Base-by-base conservation (phyloP, 1,284 basidiomycete species). In the Rhodotorula sp. region DNA sequence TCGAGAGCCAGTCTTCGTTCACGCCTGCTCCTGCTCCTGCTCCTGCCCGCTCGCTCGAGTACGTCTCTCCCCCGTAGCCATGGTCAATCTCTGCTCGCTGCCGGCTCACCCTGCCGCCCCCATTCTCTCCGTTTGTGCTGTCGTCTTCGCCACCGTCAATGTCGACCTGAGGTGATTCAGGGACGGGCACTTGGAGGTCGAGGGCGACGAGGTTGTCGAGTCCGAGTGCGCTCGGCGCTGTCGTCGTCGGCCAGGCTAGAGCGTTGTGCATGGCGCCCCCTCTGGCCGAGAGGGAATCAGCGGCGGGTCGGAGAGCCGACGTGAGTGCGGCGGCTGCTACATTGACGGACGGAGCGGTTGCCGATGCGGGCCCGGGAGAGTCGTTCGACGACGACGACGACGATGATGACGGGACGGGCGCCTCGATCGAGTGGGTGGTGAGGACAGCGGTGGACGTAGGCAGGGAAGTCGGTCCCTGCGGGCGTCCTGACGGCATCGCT, bases 61-160 rank as follows among this genome's bases (percentile, higher is more conserved):
- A n/a, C 4, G 66, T 69, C n/a, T 75, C 71, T 7, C 71, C 73
- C 14, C 68, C 64, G 70, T 72, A 72, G 4, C 71, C 73, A 46
- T 58, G 62, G 60, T 75, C 73, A 53, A 70, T 58, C 5, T 64
- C 57, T 22, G 53, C 49, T 22, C 60, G 44, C 22, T 48, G 56
- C 26, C 29, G 42, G 37, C 42, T 55, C 29, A 58, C 49, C 59
- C 46, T 68, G 37, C 55, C 37, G 44, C 30, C n/a, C 49, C 58
- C 62, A 33, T 6, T 15, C 20, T n/a, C 44, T 8, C 56, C 56
- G 30, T 15, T 54, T 4, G 30, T 22, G 24, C 61, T 44, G 37
- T 55, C 55, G 60, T 56, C 30, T 17, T 56, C 49, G n/a, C 48
- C 37, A 8, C 45, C 24, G 22, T 30, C 46, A 6, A 26, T 17